Evolutionary conservation across 169 alveolate species (phyloP).

Genomic region (Eimeria praecox): DNA sequence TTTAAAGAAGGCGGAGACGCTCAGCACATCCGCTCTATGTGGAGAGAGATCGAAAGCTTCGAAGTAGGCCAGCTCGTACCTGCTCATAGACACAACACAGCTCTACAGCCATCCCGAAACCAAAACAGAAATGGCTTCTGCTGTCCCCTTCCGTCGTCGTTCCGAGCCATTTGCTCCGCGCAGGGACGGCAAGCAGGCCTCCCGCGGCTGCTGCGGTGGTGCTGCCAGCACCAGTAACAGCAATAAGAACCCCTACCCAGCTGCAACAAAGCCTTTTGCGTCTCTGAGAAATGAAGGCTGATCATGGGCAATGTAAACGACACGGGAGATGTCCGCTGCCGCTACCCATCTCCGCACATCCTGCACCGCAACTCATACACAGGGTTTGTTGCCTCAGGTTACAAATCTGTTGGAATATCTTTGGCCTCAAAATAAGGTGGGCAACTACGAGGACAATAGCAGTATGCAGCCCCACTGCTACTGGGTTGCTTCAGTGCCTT

Average conservation of each 20-base stretch:
- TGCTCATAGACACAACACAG: neutral
- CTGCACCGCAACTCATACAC: constrained; percentile 31
- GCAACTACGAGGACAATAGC: neutral
- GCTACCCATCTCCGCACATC: constrained; percentile 45
- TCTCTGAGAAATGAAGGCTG: constrained; percentile 45
- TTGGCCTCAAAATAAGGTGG: neutral
- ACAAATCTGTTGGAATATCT: neutral
- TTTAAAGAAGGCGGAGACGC: constrained; percentile 37
- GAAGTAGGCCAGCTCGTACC: constrained; percentile 60
- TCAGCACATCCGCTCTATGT: constrained; percentile 33
- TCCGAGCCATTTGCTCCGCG: neutral
- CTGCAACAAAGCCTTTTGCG: constrained; percentile 25
- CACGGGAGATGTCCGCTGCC: neutral
- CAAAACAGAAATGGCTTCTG: neutral
- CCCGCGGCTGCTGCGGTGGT: neutral
- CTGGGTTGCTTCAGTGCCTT: too few relatives aligned
- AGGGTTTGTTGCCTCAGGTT: neutral
- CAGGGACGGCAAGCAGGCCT: neutral
- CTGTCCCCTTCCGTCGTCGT: neutral
- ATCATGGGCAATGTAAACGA: constrained; percentile 48
- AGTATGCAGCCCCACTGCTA: neutral
- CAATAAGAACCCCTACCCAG: neutral
- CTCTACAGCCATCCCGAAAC: neutral
- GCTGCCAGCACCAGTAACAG: neutral
- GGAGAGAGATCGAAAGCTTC: constrained; percentile 52